A percentile compares a stretch with the other conserved stretches of the same genome.
These are phyloP conservation scores for Ceratobasidium sp. DNA, from an alignment of 1,284 basidiomycete species.

Conservation along the genomic window DNA sequence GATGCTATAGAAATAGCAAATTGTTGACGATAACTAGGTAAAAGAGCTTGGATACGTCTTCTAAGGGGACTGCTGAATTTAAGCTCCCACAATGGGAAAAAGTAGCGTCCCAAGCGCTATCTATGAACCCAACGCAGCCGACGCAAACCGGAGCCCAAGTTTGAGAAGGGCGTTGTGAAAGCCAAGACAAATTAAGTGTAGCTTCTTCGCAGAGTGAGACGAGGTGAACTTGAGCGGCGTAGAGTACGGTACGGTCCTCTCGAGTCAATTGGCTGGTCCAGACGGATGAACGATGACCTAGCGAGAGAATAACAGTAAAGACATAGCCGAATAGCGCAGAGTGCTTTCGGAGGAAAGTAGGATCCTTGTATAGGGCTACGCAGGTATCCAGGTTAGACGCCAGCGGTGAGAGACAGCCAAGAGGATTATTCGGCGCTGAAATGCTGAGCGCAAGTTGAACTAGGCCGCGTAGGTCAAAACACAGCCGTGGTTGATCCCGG, in stretches of 20 bases:
- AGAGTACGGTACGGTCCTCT: constrained; percentile 14
- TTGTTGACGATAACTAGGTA: not conserved
- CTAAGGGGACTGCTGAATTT: not conserved
- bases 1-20: not conserved
- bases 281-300: not conserved
- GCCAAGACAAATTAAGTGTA: not conserved
- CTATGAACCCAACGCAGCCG: not conserved
- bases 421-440: not conserved
- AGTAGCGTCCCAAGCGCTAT: not conserved
- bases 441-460: not conserved
- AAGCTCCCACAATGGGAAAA: not conserved
- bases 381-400: not conserved
- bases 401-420: not conserved
- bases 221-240: constrained; percentile 2
- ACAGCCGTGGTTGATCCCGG: not conserved
- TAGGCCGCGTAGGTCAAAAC: not conserved
- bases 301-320: constrained; percentile 3
- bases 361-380: not conserved
- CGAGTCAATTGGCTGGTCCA: constrained; percentile 4
- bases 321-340: not conserved
- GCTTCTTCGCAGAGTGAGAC: not conserved
- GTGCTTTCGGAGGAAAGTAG: not conserved
- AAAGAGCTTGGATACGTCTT: not conserved
- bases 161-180: not conserved
- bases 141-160: not conserved